Evolutionary conservation across 257 asterid species (phyloP), one percentile per base, ranked within the genome.

Genomic region (Forsythia viridissima): DNA sequence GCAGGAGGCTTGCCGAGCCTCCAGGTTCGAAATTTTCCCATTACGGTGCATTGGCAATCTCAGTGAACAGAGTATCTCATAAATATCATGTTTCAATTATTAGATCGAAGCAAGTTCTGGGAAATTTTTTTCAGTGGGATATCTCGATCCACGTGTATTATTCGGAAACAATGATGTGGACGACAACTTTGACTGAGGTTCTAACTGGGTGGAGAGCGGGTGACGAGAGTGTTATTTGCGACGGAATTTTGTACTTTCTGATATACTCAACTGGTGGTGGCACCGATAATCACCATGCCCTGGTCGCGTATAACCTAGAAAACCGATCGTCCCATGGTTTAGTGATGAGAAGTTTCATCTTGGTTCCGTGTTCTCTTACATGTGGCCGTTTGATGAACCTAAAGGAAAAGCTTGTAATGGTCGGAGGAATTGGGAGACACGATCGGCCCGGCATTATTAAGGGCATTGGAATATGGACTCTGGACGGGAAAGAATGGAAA

Each of bases 361-460:
- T 96, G 0, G 97, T 88, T 30, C 99, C 98, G 0, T 96, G 97
- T 78, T 83, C 97, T 66, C 94, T 96, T 41, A 96, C 99, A 0
- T 96, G 99, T 66, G 98, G 99, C 42, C 96, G 99, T 1, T 74
- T 96, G 80, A 92, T 96, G 98, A 96, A 90, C 85, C 61, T 96
- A 16, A 92, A 87, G 66, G 97, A 88, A 16, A 93, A 87, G 87
- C 87, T 96, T 61, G 77, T 96, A 51, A 89, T 96, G 97, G 99
- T 96, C 12, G 99, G 99, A 16, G 99, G 99, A 7, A 91, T 93
- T 1, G 99, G 97, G 59, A 96, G 87, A 70, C 90, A 73, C 5
- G 98, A 96, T n/a, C 86, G 97, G 18, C 88, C 93, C 0, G 99
- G 89, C 81, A 86, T 96, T 69, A 93, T 96, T 5, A 93, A 90